These are phyloP conservation scores for Quercus tomentella DNA, from an alignment of 331 rosid species.

Conservation along the genomic window DNA sequence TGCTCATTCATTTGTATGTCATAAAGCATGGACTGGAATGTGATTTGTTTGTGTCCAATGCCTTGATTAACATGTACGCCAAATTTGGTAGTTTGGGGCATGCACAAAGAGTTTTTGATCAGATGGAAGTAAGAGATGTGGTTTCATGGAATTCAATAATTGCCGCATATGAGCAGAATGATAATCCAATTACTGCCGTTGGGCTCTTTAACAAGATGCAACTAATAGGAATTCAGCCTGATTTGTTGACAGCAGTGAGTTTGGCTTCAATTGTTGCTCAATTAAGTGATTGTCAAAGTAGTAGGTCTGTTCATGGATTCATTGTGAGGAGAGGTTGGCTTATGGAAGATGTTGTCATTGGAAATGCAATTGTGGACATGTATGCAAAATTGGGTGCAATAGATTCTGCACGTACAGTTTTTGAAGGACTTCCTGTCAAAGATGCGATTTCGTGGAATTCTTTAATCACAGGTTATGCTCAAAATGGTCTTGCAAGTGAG, in stretches of 20 bases:
- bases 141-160: slow-evolving; percentile 52
- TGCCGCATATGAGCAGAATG: slow-evolving; percentile 43
- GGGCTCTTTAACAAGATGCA: slow-evolving; percentile 29
- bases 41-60: slow-evolving; percentile 39
- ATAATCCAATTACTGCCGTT: slow-evolving; percentile 29
- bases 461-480: slow-evolving; percentile 46
- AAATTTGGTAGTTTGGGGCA: slow-evolving; percentile 39
- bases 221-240: slow-evolving; percentile 18
- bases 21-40: slow-evolving; percentile 41
- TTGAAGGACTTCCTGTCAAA: slow-evolving; percentile 33
- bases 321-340: slow-evolving; percentile 37
- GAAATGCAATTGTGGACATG: slow-evolving; percentile 51
- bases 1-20: slow-evolving; percentile 37
- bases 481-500: slow-evolving; percentile 46
- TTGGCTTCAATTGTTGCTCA: slow-evolving; percentile 47
- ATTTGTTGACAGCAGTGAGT: slow-evolving; percentile 36
- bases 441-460: slow-evolving; percentile 45
- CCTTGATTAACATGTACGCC: slow-evolving; percentile 49
- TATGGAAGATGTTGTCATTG: slow-evolving; percentile 28
- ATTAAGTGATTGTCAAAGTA: slow-evolving; percentile 18
- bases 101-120: slow-evolving; percentile 31
- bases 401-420: slow-evolving; percentile 27
- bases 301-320: slow-evolving; percentile 39
- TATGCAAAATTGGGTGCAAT: slow-evolving; percentile 43
- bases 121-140: slow-evolving; percentile 36